Percentiles rank a stretch among this genome's conserved stretches.
Conservation (phyloP, 2,329 filamentous ascomycete species). For the Diplodia intermedia region DNA sequence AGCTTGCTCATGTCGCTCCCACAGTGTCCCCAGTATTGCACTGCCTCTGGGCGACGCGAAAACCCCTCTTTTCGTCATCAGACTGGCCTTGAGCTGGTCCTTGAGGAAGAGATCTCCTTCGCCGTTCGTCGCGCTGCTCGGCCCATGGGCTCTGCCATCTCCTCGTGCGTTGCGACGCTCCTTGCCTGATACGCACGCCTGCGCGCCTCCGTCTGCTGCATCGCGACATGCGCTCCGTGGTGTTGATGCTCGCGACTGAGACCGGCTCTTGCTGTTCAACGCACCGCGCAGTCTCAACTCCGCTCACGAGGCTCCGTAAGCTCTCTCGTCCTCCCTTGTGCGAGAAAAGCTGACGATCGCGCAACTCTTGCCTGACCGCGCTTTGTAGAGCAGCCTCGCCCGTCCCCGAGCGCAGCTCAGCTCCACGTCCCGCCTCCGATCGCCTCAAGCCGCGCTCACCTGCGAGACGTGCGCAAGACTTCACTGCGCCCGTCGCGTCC, state of each 20-base stretch:
- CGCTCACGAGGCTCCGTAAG: neutral
- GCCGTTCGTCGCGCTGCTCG: neutral
- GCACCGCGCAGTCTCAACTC: neutral
- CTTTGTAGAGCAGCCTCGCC: neutral
- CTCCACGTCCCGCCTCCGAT: neutral
- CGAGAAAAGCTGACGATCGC: neutral
- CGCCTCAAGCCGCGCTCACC: neutral
- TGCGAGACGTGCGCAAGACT: neutral
- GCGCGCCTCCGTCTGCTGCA: neutral
- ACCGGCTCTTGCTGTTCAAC: constrained; percentile 4
- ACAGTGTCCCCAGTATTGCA: constrained; percentile 16
- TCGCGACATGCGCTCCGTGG: neutral
- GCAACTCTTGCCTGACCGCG: neutral
- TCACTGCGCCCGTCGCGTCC: neutral
- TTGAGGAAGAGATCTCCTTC: constrained; percentile 1
- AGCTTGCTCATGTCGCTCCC: neutral
- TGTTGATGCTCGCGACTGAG: neutral
- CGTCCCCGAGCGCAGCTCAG: neutral
- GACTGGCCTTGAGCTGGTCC: neutral
- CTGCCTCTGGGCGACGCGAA: constrained; percentile 11
- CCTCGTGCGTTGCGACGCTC: neutral
- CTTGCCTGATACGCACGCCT: neutral
- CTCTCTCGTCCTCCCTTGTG: neutral
- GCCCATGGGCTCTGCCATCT: too few relatives aligned
- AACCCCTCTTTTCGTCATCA: neutral